These are phyloP conservation scores for Psilocybe cubensis DNA, from an alignment of 768 basidiomycete species.

Conservation along the genomic window DNA sequence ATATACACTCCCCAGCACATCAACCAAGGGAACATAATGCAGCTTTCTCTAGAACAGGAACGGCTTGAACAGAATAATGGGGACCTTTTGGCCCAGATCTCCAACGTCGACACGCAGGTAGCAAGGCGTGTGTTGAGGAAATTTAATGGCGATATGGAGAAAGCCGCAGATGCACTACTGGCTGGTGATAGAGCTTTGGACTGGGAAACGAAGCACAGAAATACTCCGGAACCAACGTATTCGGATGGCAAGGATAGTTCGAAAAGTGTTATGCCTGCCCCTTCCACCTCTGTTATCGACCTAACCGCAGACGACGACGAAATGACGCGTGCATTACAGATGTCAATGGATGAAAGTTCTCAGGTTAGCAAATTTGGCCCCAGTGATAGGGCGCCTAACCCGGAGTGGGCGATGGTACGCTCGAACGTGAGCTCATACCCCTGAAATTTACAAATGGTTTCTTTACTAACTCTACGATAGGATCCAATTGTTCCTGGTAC, in stretches of 20 bases:
- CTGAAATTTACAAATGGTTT: slow-evolving; percentile 5
- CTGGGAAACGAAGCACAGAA: slow-evolving; percentile 26
- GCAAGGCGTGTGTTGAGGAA: slow-evolving; percentile 62
- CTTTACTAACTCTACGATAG: slow-evolving; percentile 15
- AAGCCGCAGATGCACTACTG: slow-evolving; percentile 57
- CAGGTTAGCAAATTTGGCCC: slow-evolving; percentile 53
- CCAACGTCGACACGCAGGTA: slow-evolving; percentile 43
- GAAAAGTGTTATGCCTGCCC: slow-evolving; percentile 26
- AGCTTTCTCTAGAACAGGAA: slow-evolving; percentile 30
- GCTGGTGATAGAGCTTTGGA: slow-evolving; percentile 48
- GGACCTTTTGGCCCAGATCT: slow-evolving; percentile 35
- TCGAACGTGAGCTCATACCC: slow-evolving; percentile 53
- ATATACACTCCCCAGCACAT: not conserved
- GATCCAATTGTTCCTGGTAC: slow-evolving; percentile 37
- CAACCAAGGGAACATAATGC: slow-evolving; percentile 19
- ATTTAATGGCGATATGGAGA: slow-evolving; percentile 59
- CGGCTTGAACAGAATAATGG: slow-evolving; percentile 33
- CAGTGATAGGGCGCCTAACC: slow-evolving; percentile 62
- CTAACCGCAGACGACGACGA: slow-evolving; percentile 61
- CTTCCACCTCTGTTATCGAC: slow-evolving; percentile 52
- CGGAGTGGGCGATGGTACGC: slow-evolving; percentile 72
- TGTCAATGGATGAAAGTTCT: slow-evolving; percentile 50
- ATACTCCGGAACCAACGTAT: slow-evolving; percentile 31
- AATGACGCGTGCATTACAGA: slow-evolving; percentile 52
- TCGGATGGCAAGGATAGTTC: slow-evolving; percentile 23